A percentile compares a stretch with the other conserved stretches of the same genome.
These are phyloP conservation scores for Mycena venus DNA, from an alignment of 768 basidiomycete genomes.

Conservation along the genomic window DNA sequence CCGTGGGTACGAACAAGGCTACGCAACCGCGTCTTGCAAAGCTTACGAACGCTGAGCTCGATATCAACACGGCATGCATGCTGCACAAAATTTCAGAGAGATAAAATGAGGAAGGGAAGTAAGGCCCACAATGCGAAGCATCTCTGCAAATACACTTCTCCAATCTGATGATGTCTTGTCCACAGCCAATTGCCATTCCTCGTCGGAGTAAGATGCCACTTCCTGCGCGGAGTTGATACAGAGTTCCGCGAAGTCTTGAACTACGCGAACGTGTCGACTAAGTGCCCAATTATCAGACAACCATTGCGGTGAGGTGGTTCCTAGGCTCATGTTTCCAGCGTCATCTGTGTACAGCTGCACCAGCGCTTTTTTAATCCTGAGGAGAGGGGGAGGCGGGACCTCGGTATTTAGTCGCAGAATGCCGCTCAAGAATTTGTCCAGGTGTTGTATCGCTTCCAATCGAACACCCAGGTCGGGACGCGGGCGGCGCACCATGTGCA, in stretches of 20 bases:
- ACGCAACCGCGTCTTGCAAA: constrained; percentile 7
- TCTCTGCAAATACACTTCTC: too few relatives aligned
- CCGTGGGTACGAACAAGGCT: constrained; percentile 8
- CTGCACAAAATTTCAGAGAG: neutral
- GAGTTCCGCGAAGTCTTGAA: constrained; percentile 9
- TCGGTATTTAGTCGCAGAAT: neutral
- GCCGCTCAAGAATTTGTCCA: constrained; percentile 1
- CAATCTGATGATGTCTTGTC: neutral
- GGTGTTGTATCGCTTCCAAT: neutral
- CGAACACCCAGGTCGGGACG: neutral
- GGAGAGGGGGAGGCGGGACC: neutral
- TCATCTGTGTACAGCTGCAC: constrained; percentile 1
- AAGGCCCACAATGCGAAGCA: neutral
- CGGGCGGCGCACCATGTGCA: neutral
- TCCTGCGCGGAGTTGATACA: neutral
- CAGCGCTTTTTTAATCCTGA: neutral
- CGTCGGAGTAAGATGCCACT: constrained; percentile 7
- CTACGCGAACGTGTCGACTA: neutral
- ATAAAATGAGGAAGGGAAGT: constrained; percentile 4
- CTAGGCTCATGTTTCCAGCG: neutral
- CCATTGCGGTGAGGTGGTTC: neutral
- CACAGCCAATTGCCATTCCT: neutral
- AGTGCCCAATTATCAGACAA: too few relatives aligned
- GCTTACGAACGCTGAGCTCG: neutral
- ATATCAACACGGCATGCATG: constrained; percentile 1